A percentile compares a stretch with the other conserved stretches of the same genome.
Conservation (phyloP, 345 rosid genomes). For the Ceriops decandra region DNA sequence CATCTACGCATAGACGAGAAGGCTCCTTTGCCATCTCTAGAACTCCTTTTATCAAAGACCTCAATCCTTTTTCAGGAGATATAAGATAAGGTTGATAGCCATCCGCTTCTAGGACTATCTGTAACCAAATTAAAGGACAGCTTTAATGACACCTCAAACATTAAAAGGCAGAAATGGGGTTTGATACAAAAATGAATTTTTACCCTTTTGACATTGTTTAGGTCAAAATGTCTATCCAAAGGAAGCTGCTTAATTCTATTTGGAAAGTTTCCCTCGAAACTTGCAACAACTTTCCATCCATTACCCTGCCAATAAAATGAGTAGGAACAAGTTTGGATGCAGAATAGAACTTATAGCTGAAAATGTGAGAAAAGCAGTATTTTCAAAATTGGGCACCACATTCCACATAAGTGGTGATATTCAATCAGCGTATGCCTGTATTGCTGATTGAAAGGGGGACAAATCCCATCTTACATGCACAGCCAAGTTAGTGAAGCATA, state of each 20-base stretch:
- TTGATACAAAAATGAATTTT: slow-evolving; percentile 17
- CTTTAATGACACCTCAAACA: slow-evolving; percentile 7
- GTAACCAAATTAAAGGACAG: slow-evolving; percentile 20
- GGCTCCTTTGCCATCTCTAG: slow-evolving; percentile 98
- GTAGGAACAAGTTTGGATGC: background rate
- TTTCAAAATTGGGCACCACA: slow-evolving; percentile 8
- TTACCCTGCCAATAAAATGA: slow-evolving; percentile 60
- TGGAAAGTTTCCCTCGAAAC: slow-evolving; percentile 97
- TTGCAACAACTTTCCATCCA: slow-evolving; percentile 98
- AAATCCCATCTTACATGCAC: no score
- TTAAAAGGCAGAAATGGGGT: slow-evolving; percentile 4
- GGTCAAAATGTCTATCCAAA: slow-evolving; percentile 89
- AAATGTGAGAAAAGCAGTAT: background rate
- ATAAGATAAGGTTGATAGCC: slow-evolving; percentile 99
- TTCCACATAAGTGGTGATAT: background rate
- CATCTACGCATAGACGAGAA: slow-evolving; percentile 89
- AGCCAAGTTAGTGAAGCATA: no score
- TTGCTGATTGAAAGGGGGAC: no score
- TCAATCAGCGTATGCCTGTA: background rate
- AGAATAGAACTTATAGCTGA: background rate
- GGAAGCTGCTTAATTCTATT: slow-evolving; percentile 95
- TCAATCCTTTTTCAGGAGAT: slow-evolving; percentile 97
- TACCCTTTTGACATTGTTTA: slow-evolving; percentile 93
- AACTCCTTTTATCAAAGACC: slow-evolving; percentile 93
- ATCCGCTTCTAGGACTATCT: slow-evolving; percentile 97